Percentiles rank a stretch among this genome's conserved stretches.
phyloP scores from a whole-genome alignment of 768 basidiomycete species.

The Phaeotremella fagi region DNA sequence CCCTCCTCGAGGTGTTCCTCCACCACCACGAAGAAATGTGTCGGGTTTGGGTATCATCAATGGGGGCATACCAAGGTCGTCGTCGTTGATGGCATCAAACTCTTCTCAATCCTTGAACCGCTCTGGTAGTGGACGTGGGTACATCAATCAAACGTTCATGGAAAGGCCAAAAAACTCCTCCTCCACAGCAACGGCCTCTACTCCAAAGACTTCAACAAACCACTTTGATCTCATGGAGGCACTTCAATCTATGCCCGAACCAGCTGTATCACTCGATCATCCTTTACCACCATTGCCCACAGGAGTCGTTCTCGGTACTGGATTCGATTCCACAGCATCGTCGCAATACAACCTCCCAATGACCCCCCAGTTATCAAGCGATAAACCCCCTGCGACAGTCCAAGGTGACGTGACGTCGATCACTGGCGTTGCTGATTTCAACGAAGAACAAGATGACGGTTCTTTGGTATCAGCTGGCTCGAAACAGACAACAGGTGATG shows the following conservation, averaged over 20 bases:
- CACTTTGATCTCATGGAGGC: neutral
- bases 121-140: no score
- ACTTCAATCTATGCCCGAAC: neutral
- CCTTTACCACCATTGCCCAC: neutral
- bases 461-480: neutral
- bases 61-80: neutral
- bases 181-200: neutral
- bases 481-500: slow-evolving; percentile 1
- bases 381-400: no score
- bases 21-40: neutral
- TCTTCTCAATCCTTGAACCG: no score
- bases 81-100: neutral
- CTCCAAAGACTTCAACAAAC: neutral
- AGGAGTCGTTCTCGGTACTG: neutral
- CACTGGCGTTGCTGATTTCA: no score
- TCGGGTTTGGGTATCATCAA: neutral
- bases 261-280: slow-evolving; percentile 1
- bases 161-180: neutral
- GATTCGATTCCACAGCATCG: neutral
- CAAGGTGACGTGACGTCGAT: no score
- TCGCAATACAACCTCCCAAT: neutral
- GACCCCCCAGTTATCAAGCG: no score
- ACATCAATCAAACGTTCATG: no score
- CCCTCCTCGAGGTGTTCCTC: neutral
- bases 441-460: no score